A percentile compares a stretch with the other conserved stretches of the same genome.
Conservation (phyloP, 1,139 yeast genomes). For the Saccharomyces hybrid region DNA sequence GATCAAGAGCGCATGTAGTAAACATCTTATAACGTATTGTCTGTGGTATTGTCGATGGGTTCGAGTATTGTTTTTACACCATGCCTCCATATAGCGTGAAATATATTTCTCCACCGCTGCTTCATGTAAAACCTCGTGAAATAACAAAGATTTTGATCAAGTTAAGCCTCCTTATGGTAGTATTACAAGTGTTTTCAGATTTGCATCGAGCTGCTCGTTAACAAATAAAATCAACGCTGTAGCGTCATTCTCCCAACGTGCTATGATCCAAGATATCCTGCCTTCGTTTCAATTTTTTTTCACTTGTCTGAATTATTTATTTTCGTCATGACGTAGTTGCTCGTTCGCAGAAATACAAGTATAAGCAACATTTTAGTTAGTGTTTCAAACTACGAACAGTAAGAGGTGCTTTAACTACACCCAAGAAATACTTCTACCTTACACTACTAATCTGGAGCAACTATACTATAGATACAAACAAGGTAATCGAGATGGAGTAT, state of each 20-base stretch:
- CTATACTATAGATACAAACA: background rate
- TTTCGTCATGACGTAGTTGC: background rate
- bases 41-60: background rate
- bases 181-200: background rate
- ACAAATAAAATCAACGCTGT: background rate
- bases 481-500: background rate
- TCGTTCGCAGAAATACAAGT: background rate
- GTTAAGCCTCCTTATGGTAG: background rate
- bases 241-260: background rate
- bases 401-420: background rate
- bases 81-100: background rate
- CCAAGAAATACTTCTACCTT: background rate
- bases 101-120: background rate
- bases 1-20: background rate
- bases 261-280: background rate
- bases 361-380: background rate
- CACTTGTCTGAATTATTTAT: background rate
- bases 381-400: background rate
- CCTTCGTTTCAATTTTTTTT: background rate
- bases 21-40: background rate
- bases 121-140: background rate
- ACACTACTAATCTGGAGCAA: background rate
- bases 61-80: background rate
- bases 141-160: background rate
- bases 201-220: background rate